Conservation (phyloP, 1,284 basidiomycete species). For the Pseudozyma flocculosa region DNA sequence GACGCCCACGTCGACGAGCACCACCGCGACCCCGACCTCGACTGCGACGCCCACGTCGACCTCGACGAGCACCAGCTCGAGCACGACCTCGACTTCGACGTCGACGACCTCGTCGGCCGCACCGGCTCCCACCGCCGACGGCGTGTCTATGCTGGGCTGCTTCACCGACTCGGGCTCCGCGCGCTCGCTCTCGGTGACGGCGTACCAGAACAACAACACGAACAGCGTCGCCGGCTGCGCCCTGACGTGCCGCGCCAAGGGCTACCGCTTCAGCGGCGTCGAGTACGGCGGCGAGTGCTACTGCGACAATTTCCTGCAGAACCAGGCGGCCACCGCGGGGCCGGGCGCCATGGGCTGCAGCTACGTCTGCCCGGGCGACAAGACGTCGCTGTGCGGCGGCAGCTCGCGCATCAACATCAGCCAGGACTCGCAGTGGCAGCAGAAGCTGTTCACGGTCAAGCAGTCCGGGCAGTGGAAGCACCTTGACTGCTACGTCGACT, state of each 20-base stretch:
- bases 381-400: constrained; percentile 13
- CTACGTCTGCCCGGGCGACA: constrained; percentile 8
- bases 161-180: constrained; percentile 1
- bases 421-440: constrained; percentile 13
- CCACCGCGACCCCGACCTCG: constrained; percentile 1
- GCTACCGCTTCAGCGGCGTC: constrained; percentile 45
- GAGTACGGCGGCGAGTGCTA: constrained; percentile 50
- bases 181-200: not conserved
- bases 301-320: constrained; percentile 28
- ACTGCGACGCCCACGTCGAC: constrained; percentile 4
- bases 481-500: constrained; percentile 14
- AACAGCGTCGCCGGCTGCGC: constrained; percentile 34
- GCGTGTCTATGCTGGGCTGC: constrained; percentile 3
- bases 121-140: not conserved
- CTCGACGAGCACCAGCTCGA: no score
- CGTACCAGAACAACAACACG: constrained; percentile 3
- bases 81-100: not conserved
- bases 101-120: not conserved
- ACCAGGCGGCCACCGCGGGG: not conserved
- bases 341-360: constrained; percentile 10
- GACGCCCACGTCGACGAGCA: not conserved
- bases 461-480: constrained; percentile 5
- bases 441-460: constrained; percentile 11
- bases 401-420: constrained; percentile 8
- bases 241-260: constrained; percentile 31